Base-by-base conservation (phyloP, 148 eudicot species). In the Rhododendron griersonianum region DNA sequence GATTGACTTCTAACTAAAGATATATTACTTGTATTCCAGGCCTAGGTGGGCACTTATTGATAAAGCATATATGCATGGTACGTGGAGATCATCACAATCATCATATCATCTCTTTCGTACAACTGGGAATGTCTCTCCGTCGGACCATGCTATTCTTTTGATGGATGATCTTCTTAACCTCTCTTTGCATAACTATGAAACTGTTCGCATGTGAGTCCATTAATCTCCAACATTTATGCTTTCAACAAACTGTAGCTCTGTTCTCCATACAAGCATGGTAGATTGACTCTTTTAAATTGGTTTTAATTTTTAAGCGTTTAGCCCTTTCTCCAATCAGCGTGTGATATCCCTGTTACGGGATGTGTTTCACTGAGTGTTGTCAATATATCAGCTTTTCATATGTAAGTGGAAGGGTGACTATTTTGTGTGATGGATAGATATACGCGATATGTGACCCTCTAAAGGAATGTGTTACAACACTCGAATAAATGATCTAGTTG, bases 81-180 rank as follows among this genome's bases (percentile, higher is more conserved):
- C 98, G 10, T 95, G 98, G 99, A 93, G 99, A 90, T 89, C 98
- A 78, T 97, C 99, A 83, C 99, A 97, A 71, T 91, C 98, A 90
- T 91, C 98, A 80, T 97, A 92, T 90, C 98, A 97, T 92, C 91
- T 94, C 86, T 95, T 89, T 83, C 95, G 98, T 78, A 91, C 95
- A 25, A 93, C 91, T 85, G 91, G 88, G 59, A 90, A 91, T 86
- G 87, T 93, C 59, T 87, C 86, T 91, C 98, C 99, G 37, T 93
- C 99, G 79, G 92, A 91, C 59, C 90, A 90, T 85, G 93, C 93
- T 61, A 85, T 89, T 69, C 89, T 87, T 88, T 89, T 97, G 88
- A 90, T 93, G 94, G 94, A 94, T 87, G 98, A 95, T 93, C 98
- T 97, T 85, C 93, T 95, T 76, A 88, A 83, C 59, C 92, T 97